Percentiles rank a stretch among this genome's conserved stretches.
These are phyloP conservation scores for Steccherinum ochraceum DNA, from an alignment of 768 basidiomycete genomes.

Conservation along the genomic window DNA sequence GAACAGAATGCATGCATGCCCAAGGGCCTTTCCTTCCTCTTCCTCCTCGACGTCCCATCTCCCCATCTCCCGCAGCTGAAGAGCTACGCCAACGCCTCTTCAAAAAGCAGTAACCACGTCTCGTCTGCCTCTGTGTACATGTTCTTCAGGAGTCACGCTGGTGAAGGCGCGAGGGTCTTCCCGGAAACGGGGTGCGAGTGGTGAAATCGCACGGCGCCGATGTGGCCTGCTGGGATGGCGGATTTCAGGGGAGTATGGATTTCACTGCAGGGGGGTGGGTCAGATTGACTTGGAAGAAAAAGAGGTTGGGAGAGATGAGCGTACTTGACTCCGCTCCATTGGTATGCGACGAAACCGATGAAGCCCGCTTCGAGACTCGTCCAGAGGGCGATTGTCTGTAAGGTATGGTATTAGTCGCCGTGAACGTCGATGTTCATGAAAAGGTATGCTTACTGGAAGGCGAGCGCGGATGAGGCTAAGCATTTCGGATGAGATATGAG, in stretches of 20 bases:
- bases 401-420: not conserved
- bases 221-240: conserved; percentile 9
- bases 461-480: conserved; percentile 8
- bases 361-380: conserved; percentile 2
- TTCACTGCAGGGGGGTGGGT: not conserved
- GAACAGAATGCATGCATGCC: too few relatives aligned
- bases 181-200: not conserved
- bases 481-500: conserved; percentile 3
- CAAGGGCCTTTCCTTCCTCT: not conserved
- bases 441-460: conserved; percentile 2
- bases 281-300: not conserved
- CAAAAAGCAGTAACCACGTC: too few relatives aligned
- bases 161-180: not conserved
- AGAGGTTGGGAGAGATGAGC: not conserved
- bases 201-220: conserved; percentile 1
- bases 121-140: too few relatives aligned
- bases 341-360: conserved; percentile 4
- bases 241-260: conserved; percentile 1
- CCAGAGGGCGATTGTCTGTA: conserved; percentile 4
- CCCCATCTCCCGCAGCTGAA: too few relatives aligned
- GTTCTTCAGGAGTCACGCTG: not conserved
- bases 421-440: not conserved
- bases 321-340: conserved; percentile 5
- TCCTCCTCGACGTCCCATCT: too few relatives aligned
- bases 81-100: too few relatives aligned